Percentiles rank a stretch among this genome's conserved stretches.
Evolutionary conservation across 495 filamentous ascomycete species (phyloP).

Genomic region (Tuber melanosporum): DNA sequence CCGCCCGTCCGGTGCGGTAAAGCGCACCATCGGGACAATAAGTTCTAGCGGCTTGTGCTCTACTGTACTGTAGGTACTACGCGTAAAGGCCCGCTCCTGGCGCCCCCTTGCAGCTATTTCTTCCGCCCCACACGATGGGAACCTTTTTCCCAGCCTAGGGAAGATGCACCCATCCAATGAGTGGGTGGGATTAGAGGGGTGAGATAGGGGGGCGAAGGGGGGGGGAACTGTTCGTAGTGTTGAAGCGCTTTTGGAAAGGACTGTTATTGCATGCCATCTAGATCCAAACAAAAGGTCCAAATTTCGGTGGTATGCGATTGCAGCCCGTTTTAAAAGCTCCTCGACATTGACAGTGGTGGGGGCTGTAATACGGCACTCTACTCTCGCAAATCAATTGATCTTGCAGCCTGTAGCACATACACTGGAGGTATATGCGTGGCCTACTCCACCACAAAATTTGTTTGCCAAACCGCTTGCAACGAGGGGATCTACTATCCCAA

Average conservation of each 20-base stretch:
- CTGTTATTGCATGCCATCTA: too few relatives aligned
- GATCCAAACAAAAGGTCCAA: too few relatives aligned
- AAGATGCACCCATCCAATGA: background rate
- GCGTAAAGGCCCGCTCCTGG: background rate
- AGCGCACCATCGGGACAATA: background rate
- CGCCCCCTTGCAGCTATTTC: background rate
- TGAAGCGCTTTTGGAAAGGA: too few relatives aligned
- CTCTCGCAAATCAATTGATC: background rate
- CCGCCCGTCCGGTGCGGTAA: background rate
- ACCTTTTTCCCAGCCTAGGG: background rate
- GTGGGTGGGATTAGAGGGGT: background rate
- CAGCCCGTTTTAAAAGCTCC: too few relatives aligned
- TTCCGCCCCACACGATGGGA: background rate
- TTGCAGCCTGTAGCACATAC: background rate
- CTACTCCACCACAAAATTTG: background rate
- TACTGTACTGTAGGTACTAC: background rate
- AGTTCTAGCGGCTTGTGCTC: background rate
- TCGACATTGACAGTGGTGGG: background rate
- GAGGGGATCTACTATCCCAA: background rate
- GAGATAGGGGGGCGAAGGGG: background rate
- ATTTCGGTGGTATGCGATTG: too few relatives aligned
- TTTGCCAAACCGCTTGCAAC: background rate
- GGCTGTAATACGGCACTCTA: background rate
- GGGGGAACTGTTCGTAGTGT: background rate
- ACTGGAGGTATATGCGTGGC: background rate